Evolutionary conservation across 306 rosid genomes (phyloP), one percentile per base, ranked within the genome.

Genomic region (Macrotyloma uniflorum): DNA sequence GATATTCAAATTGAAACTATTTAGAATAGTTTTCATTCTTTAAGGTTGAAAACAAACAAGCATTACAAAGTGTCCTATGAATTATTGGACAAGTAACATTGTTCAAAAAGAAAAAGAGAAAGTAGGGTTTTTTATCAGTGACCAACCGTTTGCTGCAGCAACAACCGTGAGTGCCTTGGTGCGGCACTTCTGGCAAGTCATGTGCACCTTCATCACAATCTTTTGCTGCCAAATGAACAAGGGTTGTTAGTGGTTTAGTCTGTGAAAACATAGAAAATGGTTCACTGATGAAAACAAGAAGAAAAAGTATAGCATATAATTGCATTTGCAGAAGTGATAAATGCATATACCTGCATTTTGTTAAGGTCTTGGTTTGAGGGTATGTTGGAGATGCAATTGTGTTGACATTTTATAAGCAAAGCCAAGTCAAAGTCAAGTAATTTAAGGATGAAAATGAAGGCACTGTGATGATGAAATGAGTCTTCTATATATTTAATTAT

Each of bases 161-260:
- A 10, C 85, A 66, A 80, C 74, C 81, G 55, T 20, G 14, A 90
- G 79, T 49, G 89, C 91, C 54, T 82, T 67, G 0, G 58, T 75
- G 8, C 75, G 74, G 79, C 90, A 84, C 63, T 87, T 87, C 28
- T 83, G 61, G 79, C 91, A 80, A 10, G 1, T 62, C 90, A 90
- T 90, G 1, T 47, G 0, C 38, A 89, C 91, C 73, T 82, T 85
- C 82, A 89, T 78, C 81, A 81, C 89, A 75, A 89, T 85, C 85
- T 87, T 87, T 58, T 79, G 86, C 93, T 89, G 85, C 82, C 65
- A 24, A 32, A 73, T 43, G 1, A 30, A 57, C 15, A 42, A 24
- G 40, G 47, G 50, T 61, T 10, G 50, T 74, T 10, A 68, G 19
- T 50, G 42, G 32, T 40, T 58, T 28, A 33, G 42, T 20, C 53